phyloP scores from a whole-genome alignment of 176 grass and related monocot species.

The Stipa capillata region DNA sequence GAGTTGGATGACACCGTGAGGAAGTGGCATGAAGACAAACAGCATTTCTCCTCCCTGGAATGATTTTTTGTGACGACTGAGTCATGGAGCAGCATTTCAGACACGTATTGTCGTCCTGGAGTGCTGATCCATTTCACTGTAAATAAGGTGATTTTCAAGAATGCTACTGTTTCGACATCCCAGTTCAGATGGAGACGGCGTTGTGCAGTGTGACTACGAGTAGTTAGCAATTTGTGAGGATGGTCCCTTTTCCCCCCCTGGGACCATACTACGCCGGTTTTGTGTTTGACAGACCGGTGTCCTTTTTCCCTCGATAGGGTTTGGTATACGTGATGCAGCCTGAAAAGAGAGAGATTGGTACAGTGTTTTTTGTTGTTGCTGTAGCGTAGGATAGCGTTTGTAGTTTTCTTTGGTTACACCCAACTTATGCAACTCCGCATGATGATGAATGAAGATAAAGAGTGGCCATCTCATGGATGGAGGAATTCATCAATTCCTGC shows the following conservation, averaged over 20 bases:
- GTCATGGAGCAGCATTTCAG: neutral
- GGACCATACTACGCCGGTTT: neutral
- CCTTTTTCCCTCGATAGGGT: neutral
- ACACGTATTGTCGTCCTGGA: neutral
- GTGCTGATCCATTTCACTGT: neutral
- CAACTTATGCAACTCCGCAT: neutral
- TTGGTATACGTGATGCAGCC: conserved; percentile 18
- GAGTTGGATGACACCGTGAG: conserved; percentile 65
- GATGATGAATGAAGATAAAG: neutral
- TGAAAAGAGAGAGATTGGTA: neutral
- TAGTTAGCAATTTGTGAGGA: conserved; percentile 14
- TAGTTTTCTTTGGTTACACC: neutral
- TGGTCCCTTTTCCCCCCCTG: neutral
- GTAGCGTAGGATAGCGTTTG: conserved; percentile 10
- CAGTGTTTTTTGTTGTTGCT: neutral
- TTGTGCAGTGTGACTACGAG: conserved; percentile 42
- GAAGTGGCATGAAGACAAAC: conserved; percentile 64
- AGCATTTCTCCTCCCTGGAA: conserved; percentile 8
- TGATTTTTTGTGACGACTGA: neutral
- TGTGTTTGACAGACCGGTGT: neutral
- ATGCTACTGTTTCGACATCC: neutral
- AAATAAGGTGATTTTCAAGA: conserved; percentile 26
- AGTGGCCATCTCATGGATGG: neutral
- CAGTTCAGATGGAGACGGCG: neutral
- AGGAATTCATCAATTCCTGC: neutral